Evolutionary conservation across 2,329 filamentous ascomycete species (phyloP).

Genomic region (Metarhizium guizhouense): DNA sequence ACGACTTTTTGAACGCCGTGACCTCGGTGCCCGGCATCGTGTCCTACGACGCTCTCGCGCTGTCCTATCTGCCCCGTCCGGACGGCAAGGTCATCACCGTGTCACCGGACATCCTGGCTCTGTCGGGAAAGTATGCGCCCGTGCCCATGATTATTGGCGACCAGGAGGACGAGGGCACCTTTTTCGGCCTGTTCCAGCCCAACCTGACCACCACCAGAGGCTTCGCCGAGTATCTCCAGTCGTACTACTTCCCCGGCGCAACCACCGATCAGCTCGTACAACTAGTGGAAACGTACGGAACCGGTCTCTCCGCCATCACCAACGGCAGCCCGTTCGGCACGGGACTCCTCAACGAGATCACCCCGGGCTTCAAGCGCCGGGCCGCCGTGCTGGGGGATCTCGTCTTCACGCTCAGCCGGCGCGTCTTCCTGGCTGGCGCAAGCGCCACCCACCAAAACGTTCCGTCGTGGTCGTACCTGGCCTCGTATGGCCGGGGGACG

Average conservation of each 20-base stretch:
- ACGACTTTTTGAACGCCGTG: conserved; percentile 27
- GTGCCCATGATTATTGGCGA: conserved; percentile 57
- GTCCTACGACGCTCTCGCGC: conserved; percentile 46
- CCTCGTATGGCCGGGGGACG: conserved; percentile 48
- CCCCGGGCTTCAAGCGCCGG: conserved; percentile 56
- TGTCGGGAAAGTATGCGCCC: conserved; percentile 39
- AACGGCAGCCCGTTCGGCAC: conserved; percentile 52
- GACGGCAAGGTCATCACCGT: conserved; percentile 45
- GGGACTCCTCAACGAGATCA: conserved; percentile 46
- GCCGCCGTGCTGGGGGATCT: conserved; percentile 40
- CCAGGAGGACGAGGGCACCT: conserved; percentile 57
- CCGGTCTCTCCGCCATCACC: conserved; percentile 26
- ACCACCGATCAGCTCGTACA: conserved; percentile 29
- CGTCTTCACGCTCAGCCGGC: conserved; percentile 35
- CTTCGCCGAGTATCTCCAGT: conserved; percentile 42
- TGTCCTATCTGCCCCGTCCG: conserved; percentile 54
- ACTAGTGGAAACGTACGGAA: conserved; percentile 46
- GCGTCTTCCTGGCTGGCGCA: conserved; percentile 36
- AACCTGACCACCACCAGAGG: conserved; percentile 48
- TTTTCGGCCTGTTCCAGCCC: conserved; percentile 49
- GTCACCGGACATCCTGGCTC: conserved; percentile 41
- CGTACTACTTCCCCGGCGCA: conserved; percentile 34
- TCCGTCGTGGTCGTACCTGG: conserved; percentile 51
- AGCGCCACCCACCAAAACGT: conserved; percentile 32
- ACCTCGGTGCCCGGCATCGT: conserved; percentile 50